Conservation (phyloP, 441 rosid genomes). For the Eutrema salsugineum region DNA sequence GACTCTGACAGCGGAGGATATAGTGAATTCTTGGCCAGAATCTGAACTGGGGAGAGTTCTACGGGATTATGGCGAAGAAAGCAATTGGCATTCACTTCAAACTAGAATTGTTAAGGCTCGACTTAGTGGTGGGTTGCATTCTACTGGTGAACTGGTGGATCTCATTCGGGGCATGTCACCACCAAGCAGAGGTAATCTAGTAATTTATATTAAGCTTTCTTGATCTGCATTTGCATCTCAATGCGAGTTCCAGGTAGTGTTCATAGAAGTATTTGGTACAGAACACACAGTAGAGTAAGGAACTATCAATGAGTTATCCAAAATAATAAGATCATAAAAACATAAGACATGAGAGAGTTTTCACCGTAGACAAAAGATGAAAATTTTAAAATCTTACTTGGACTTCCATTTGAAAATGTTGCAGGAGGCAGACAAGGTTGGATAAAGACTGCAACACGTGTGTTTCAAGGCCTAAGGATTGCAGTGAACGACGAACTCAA, state of each 20-base stretch:
- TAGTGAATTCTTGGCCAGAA: slow-evolving; percentile 87
- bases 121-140: slow-evolving; percentile 67
- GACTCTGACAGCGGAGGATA: slow-evolving; percentile 75
- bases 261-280: not conserved
- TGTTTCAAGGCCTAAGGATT: slow-evolving; percentile 87
- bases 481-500: slow-evolving; percentile 94
- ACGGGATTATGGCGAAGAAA: slow-evolving; percentile 89
- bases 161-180: slow-evolving; percentile 52
- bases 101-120: slow-evolving; percentile 73
- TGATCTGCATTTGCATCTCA: slow-evolving; percentile 1
- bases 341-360: not conserved
- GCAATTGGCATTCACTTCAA: slow-evolving; percentile 71
- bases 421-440: slow-evolving; percentile 93
- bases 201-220: not conserved
- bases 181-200: slow-evolving; percentile 44
- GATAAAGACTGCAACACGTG: slow-evolving; percentile 96
- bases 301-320: not conserved
- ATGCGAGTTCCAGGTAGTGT: not conserved
- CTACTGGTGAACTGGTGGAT: slow-evolving; percentile 74
- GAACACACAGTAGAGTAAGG: not conserved
- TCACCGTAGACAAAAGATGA: not conserved
- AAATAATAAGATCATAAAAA: not conserved
- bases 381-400: not conserved
- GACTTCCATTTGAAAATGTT: slow-evolving; percentile 2
- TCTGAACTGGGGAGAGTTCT: slow-evolving; percentile 70